Conservation (phyloP, 148 eudicot genomes). For the Silene uniflora region DNA sequence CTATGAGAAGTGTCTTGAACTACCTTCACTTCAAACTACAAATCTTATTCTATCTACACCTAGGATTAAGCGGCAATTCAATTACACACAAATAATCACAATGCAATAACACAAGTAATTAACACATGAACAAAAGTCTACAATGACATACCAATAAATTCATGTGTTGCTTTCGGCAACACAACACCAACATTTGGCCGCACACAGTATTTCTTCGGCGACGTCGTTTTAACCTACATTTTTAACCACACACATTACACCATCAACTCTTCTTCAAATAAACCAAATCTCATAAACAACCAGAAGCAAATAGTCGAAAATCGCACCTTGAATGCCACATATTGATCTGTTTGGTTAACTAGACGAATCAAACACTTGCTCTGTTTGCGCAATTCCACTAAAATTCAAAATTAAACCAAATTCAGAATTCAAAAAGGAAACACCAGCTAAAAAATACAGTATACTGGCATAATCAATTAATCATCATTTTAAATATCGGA, state of each 20-base stretch:
- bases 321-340: constrained; percentile 89
- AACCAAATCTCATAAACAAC: not conserved
- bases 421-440: not conserved
- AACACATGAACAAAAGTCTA: not conserved
- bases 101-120: not conserved
- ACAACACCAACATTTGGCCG: constrained; percentile 76
- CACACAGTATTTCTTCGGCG: constrained; percentile 88
- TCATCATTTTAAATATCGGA: too few relatives aligned
- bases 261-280: constrained; percentile 7
- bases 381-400: constrained; percentile 82
- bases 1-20: not conserved
- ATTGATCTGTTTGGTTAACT: constrained; percentile 48
- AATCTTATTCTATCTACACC: not conserved
- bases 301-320: not conserved
- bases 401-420: not conserved
- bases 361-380: constrained; percentile 61
- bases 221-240: constrained; percentile 82
- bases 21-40: not conserved
- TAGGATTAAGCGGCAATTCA: not conserved
- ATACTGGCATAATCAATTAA: too few relatives aligned
- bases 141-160: constrained; percentile 60
- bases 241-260: not conserved
- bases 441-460: not conserved
- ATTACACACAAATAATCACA: constrained; percentile 3
- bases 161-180: constrained; percentile 54